Percentiles rank a stretch among this genome's conserved stretches.
phyloP scores from a whole-genome alignment of 768 basidiomycete species.

The Lenzites betulinus region DNA sequence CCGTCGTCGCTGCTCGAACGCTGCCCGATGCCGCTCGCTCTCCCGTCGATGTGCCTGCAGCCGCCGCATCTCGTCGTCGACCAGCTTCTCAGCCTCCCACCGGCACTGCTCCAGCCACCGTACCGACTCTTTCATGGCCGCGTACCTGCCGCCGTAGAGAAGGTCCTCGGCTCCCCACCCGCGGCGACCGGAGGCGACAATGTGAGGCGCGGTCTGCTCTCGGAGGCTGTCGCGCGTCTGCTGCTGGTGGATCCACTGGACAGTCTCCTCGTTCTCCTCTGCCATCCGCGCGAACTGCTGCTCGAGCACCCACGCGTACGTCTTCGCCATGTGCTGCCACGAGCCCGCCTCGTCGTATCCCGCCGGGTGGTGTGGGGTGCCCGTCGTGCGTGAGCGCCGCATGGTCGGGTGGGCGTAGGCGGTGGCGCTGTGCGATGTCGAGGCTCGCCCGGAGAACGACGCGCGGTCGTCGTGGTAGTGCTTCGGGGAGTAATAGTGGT shows the following conservation, averaged over 20 bases:
- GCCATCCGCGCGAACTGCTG: constrained; percentile 49
- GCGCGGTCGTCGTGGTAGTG: constrained; percentile 15
- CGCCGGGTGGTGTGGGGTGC: constrained; percentile 4
- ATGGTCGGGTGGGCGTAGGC: constrained; percentile 3
- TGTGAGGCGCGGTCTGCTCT: constrained; percentile 25
- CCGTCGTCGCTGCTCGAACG: constrained; percentile 43
- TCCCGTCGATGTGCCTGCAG: constrained; percentile 25
- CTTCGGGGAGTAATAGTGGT: constrained; percentile 10
- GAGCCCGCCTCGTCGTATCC: constrained; percentile 8
- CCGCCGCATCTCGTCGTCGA: constrained; percentile 29
- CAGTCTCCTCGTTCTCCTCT: constrained; percentile 51
- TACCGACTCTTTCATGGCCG: constrained; percentile 43
- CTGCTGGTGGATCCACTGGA: constrained; percentile 67
- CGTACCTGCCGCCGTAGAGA: constrained; percentile 37
- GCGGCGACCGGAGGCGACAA: constrained; percentile 21
- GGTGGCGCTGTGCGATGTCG: constrained; percentile 7
- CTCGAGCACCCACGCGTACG: constrained; percentile 47
- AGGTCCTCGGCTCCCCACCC: constrained; percentile 41
- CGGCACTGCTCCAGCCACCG: constrained; percentile 10
- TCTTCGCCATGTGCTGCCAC: constrained; percentile 32
- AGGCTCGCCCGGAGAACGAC: constrained; percentile 12
- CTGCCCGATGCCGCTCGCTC: constrained; percentile 25
- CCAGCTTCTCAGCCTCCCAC: constrained; percentile 22
- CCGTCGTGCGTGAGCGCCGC: constrained; percentile 16
- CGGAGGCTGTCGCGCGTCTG: constrained; percentile 39